phyloP scores from a whole-genome alignment of 2,329 filamentous ascomycete species.

The Fusarium gaditjirri region DNA sequence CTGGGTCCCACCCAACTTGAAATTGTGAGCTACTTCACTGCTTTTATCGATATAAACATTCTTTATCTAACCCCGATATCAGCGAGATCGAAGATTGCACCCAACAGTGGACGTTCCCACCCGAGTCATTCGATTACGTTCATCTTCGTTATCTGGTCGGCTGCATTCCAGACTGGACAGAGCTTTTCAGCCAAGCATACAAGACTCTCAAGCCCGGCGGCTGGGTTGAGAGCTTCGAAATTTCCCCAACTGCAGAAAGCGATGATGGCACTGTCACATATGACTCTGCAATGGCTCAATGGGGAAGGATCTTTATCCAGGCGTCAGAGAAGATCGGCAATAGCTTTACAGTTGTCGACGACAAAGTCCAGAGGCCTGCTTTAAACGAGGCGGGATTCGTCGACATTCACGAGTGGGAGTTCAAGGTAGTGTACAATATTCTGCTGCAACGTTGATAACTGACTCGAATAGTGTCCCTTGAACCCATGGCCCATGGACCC shows the following conservation, averaged over 20 bases:
- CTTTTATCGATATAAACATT: fast-evolving
- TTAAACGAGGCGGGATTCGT: not conserved
- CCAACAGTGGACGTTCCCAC: not conserved
- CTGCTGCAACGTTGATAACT: fast-evolving
- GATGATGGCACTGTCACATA: not conserved
- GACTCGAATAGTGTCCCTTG: not conserved
- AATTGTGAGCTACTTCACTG: not conserved
- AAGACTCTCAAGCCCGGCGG: not conserved
- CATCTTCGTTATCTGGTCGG: not conserved
- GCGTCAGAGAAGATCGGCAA: not conserved
- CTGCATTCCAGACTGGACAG: not conserved
- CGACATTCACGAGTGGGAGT: not conserved
- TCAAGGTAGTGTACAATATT: fast-evolving
- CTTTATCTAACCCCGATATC: not conserved
- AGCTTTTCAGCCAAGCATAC: not conserved
- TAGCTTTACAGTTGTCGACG: not conserved
- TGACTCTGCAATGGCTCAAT: not conserved
- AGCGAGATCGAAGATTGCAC: not conserved
- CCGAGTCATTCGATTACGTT: not conserved
- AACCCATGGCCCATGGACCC: not conserved
- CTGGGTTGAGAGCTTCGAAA: not conserved
- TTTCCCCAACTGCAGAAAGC: not conserved
- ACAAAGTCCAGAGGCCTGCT: not conserved
- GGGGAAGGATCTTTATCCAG: not conserved
- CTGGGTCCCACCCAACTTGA: not conserved